Percentiles rank a stretch among this genome's conserved stretches.
Evolutionary conservation across 352 stramenopile genomes (phyloP).

Genomic region (Pythium pyrilobum): DNA sequence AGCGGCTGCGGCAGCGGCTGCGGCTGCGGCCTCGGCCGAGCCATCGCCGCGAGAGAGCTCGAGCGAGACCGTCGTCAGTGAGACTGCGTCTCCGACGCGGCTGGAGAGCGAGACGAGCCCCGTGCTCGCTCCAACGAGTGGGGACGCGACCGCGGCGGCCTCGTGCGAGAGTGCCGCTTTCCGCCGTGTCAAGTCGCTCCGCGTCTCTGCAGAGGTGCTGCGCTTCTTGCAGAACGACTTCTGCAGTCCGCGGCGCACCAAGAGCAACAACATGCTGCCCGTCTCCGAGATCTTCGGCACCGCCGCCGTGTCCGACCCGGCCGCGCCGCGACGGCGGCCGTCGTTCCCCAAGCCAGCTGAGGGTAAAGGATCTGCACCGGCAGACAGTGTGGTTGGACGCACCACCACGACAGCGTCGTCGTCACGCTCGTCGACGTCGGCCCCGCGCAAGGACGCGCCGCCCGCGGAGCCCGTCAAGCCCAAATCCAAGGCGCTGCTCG

Average conservation of each 20-base stretch:
- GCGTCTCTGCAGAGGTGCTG: conserved; percentile 56
- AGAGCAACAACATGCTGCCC: conserved; percentile 10
- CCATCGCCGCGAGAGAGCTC: neutral
- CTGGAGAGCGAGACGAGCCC: too few relatives aligned
- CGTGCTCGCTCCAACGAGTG: too few relatives aligned
- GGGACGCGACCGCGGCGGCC: too few relatives aligned
- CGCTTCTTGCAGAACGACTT: conserved; percentile 71
- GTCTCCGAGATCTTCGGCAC: conserved; percentile 3
- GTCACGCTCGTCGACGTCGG: too few relatives aligned
- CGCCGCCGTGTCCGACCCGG: neutral
- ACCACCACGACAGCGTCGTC: too few relatives aligned
- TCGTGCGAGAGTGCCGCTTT: conserved; percentile 16
- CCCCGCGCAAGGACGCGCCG: neutral
- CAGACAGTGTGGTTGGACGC: too few relatives aligned
- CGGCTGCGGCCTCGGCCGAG: neutral
- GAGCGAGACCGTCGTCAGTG: neutral
- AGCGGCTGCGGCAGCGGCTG: neutral
- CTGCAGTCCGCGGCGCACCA: conserved; percentile 31
- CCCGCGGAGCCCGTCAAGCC: conserved; percentile 18
- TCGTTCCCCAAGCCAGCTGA: conserved; percentile 4
- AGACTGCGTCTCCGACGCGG: too few relatives aligned
- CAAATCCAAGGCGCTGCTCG: conserved; percentile 18
- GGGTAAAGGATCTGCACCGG: too few relatives aligned
- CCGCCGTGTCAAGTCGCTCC: conserved; percentile 44
- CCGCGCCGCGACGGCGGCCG: neutral